These are phyloP conservation scores for Colletotrichum filicis DNA, from an alignment of 2,329 filamentous ascomycete genomes.

Conservation along the genomic window DNA sequence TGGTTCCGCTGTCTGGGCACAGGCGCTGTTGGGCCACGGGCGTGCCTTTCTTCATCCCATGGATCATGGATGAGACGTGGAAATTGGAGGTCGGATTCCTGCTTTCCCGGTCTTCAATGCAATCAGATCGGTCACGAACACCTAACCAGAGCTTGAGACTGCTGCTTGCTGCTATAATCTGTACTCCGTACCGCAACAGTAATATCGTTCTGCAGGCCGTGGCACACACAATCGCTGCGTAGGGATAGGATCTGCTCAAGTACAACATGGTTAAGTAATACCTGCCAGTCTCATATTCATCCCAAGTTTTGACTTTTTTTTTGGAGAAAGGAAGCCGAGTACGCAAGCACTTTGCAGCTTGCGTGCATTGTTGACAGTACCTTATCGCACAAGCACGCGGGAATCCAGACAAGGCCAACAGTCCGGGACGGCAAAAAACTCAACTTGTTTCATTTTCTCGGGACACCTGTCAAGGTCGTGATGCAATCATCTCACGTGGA, in stretches of 20 bases:
- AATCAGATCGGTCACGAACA: background rate
- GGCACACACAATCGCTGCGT: background rate
- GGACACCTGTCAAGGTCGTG: slow-evolving; percentile 24
- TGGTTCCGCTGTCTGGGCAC: background rate
- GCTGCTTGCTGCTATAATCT: background rate
- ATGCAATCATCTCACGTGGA: background rate
- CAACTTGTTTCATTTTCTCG: slow-evolving; percentile 15
- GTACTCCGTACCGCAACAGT: background rate
- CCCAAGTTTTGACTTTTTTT: slow-evolving; percentile 9
- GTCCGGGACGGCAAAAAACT: background rate
- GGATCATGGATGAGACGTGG: slow-evolving; percentile 30
- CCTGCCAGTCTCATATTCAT: slow-evolving; percentile 27
- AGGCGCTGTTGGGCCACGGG: background rate
- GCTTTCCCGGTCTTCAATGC: slow-evolving; percentile 15
- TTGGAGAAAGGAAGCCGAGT: background rate
- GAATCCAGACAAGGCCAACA: background rate
- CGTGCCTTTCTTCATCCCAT: slow-evolving; percentile 12
- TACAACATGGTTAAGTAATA: slow-evolving; percentile 2
- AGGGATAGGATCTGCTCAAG: background rate
- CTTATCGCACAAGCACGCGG: slow-evolving; percentile 8
- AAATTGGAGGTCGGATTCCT: slow-evolving; percentile 23
- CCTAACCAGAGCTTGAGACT: background rate
- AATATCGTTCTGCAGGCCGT: too few relatives aligned
- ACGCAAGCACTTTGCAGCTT: slow-evolving; percentile 20
- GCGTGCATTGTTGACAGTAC: slow-evolving; percentile 31